Evolutionary conservation across 1,284 basidiomycete genomes (phyloP).

Genomic region (Volvariella volvacea): DNA sequence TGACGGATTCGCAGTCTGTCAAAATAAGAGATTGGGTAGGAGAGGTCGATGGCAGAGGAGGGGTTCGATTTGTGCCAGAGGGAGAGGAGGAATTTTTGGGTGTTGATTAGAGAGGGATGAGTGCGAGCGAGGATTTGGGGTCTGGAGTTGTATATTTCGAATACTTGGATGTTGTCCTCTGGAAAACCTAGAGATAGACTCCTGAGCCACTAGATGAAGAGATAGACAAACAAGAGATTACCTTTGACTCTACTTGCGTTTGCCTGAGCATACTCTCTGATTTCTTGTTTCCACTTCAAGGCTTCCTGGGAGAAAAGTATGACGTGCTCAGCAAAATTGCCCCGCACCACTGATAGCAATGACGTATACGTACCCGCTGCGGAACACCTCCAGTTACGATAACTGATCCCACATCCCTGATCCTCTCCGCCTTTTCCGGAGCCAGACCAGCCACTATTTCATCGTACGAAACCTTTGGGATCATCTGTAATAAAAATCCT

Average conservation of each 20-base stretch:
- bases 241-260: slow-evolving; percentile 50
- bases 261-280: slow-evolving; percentile 46
- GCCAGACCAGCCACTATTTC: slow-evolving; percentile 40
- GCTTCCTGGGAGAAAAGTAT: slow-evolving; percentile 40
- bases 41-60: slow-evolving; percentile 38
- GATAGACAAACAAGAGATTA: slow-evolving; percentile 14
- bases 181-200: slow-evolving; percentile 47
- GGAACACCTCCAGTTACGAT: slow-evolving; percentile 57
- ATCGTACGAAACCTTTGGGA: slow-evolving; percentile 46
- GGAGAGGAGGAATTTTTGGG: slow-evolving; percentile 49
- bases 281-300: slow-evolving; percentile 50
- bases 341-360: background rate
- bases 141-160: slow-evolving; percentile 65
- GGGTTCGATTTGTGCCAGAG: slow-evolving; percentile 50
- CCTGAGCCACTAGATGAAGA: background rate
- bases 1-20: slow-evolving; percentile 71
- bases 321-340: slow-evolving; percentile 6
- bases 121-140: slow-evolving; percentile 52
- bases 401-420: slow-evolving; percentile 54
- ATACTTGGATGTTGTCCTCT: slow-evolving; percentile 61
- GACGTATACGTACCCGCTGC: slow-evolving; percentile 29
- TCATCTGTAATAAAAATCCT: slow-evolving; percentile 31
- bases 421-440: slow-evolving; percentile 29
- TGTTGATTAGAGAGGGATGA: slow-evolving; percentile 42
- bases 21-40: slow-evolving; percentile 64